phyloP scores from a whole-genome alignment of 306 rosid species.

The Acacia crassicarpa region DNA sequence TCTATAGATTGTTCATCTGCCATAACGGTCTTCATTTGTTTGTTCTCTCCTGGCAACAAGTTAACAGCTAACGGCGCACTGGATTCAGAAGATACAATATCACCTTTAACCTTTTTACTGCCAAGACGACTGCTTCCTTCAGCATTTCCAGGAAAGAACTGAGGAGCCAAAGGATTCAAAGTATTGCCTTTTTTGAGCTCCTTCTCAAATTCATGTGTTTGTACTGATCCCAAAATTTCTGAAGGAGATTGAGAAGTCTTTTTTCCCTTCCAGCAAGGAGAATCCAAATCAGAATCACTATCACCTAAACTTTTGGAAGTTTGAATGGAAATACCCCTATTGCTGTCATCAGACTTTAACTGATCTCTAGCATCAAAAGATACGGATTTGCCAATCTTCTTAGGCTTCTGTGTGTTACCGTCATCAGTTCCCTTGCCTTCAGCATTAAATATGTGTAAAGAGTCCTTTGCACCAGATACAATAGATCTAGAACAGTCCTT shows the following conservation, averaged over 20 bases:
- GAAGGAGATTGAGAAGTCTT: slow-evolving; percentile 30
- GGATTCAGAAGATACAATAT: slow-evolving; percentile 35
- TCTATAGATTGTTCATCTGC: slow-evolving; percentile 34
- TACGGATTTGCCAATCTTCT: slow-evolving; percentile 10
- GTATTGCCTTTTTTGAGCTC: slow-evolving; percentile 38
- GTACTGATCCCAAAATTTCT: slow-evolving; percentile 35
- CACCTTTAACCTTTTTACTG: slow-evolving; percentile 29
- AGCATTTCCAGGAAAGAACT: slow-evolving; percentile 53
- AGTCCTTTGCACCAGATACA: not conserved
- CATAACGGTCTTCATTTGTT: slow-evolving; percentile 20
- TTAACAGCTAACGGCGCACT: slow-evolving; percentile 36
- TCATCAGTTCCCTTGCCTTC: slow-evolving; percentile 1
- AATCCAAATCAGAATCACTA: slow-evolving; percentile 62
- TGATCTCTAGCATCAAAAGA: slow-evolving; percentile 4
- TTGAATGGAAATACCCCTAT: not conserved
- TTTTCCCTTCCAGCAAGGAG: slow-evolving; percentile 72
- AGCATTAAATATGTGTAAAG: not conserved
- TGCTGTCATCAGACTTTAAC: not conserved
- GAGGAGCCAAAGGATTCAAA: slow-evolving; percentile 71
- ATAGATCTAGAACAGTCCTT: not conserved
- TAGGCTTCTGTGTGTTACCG: not conserved
- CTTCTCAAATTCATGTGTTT: slow-evolving; percentile 34
- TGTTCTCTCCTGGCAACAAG: slow-evolving; percentile 38
- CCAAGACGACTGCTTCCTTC: slow-evolving; percentile 23
- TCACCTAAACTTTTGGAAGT: slow-evolving; percentile 34